A percentile compares a stretch with the other conserved stretches of the same genome.
phyloP scores from a whole-genome alignment of 495 filamentous ascomycete genomes.

The Penicillium cosmopolitanum region DNA sequence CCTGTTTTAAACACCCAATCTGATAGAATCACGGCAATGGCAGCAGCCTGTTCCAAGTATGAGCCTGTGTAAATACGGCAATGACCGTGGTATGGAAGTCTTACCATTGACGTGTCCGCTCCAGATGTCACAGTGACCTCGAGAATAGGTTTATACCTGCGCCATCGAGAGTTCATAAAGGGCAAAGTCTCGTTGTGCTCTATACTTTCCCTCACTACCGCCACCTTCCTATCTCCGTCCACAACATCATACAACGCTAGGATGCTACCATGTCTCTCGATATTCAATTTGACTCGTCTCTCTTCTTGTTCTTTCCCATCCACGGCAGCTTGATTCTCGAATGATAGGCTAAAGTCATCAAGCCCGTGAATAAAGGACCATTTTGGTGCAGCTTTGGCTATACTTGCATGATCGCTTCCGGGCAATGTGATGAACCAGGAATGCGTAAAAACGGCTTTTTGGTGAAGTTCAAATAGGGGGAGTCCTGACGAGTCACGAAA shows the following conservation, averaged over 20 bases:
- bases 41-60: conserved; percentile 1
- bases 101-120: conserved; percentile 2
- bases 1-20: conserved; percentile 2
- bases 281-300: not conserved
- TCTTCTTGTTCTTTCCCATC: not conserved
- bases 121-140: conserved; percentile 1
- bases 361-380: not conserved
- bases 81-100: not conserved
- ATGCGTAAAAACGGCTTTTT: conserved; percentile 9
- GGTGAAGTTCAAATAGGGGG: conserved; percentile 34
- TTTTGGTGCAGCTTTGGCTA: not conserved
- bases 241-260: conserved; percentile 3
- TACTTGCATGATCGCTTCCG: conserved; percentile 14
- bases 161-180: not conserved
- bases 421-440: conserved; percentile 33
- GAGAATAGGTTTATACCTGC: not conserved
- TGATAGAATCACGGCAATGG: conserved; percentile 1
- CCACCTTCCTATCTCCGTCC: conserved; percentile 4
- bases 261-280: conserved; percentile 3
- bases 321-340: not conserved
- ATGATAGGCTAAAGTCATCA: not conserved
- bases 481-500: conserved; percentile 33
- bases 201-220: not conserved
- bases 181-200: conserved; percentile 3
- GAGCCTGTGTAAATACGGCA: not conserved